Evolutionary conservation across 2,329 filamentous ascomycete species (phyloP), one percentile per base, ranked within the genome.

Genomic region (Colletotrichum acutatum): DNA sequence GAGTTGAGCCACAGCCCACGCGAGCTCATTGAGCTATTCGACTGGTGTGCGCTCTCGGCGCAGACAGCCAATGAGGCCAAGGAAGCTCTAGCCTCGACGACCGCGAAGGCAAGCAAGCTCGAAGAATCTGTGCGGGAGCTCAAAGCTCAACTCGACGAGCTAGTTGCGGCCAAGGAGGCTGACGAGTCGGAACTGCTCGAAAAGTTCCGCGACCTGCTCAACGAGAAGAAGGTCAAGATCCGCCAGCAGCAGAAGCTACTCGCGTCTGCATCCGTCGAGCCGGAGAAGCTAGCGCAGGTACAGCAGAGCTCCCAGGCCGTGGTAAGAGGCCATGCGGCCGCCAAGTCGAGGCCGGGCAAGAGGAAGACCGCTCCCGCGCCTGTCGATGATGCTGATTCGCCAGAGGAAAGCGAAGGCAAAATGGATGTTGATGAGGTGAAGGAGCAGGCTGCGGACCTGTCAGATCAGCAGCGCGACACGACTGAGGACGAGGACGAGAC

Each of bases 201-300:
- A 73, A 94, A 94, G 79, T 94, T 94, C 76, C 88, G 90, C 67
- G 85, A 89, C 68, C 84, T 96, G 2, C 83, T 95, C 1, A 95
- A 95, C 76, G 90, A 93, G 80, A 96, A 96, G 84, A 95, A 95
- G 81, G 84, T 92, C 65, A 95, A 94, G 82, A 95, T 95, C 62
- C 84, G 93, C 56, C 89, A 95, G 77, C 93, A 95, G 81, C 91
- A 93, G 77, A 87, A 89, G 52, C 82, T 93, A 24, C 82, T 95
- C 28, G 80, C 83, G 4, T 76, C 83, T 2, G 85, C 85, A 3
- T 86, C 87, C 66, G 79, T 86, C 46, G 83, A 85, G 34, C 77
- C 80, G 16, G 78, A 79, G 58, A 66, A 61, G 42, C 68, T 34
- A 24, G 72, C 72, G 53, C 64, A 72, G 61, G 65, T 76, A n/a